phyloP scores from a whole-genome alignment of 2,329 filamentous ascomycete genomes.

The Emmonsiellopsis sp. region DNA sequence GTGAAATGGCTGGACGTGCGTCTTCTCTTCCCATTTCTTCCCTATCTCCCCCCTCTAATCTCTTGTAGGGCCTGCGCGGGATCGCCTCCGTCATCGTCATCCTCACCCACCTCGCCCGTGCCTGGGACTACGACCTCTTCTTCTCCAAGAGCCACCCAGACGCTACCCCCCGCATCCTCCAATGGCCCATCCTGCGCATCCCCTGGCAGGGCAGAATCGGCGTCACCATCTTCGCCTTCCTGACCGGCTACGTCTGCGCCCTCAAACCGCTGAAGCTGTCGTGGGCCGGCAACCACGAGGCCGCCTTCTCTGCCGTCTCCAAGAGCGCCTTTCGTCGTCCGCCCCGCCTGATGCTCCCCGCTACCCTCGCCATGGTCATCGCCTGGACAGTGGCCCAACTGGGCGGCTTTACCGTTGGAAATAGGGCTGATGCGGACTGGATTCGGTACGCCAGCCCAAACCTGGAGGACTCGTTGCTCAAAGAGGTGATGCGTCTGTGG shows the following conservation, averaged over 20 bases:
- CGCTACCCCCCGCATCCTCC: conserved; percentile 37
- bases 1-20: conserved; percentile 35
- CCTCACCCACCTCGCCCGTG: conserved; percentile 44
- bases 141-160: conserved; percentile 38
- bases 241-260: conserved; percentile 49
- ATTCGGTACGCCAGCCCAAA: conserved; percentile 42
- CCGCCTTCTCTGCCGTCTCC: conserved; percentile 40
- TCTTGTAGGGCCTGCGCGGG: conserved; percentile 41
- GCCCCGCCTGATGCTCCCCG: conserved; percentile 44
- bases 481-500: conserved; percentile 38
- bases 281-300: conserved; percentile 36
- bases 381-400: conserved; percentile 43
- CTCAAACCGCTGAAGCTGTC: conserved; percentile 46
- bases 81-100: conserved; percentile 47
- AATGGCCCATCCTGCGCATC: conserved; percentile 47
- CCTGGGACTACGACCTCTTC: conserved; percentile 45
- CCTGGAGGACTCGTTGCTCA: conserved; percentile 33
- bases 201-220: conserved; percentile 47
- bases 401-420: conserved; percentile 41
- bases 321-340: conserved; percentile 47
- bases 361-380: conserved; percentile 43
- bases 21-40: neutral
- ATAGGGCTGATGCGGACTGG: conserved; percentile 43
- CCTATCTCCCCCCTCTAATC: neutral
- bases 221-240: conserved; percentile 48